Conservation (phyloP, 768 basidiomycete genomes). For the Tubosaeta sp. region DNA sequence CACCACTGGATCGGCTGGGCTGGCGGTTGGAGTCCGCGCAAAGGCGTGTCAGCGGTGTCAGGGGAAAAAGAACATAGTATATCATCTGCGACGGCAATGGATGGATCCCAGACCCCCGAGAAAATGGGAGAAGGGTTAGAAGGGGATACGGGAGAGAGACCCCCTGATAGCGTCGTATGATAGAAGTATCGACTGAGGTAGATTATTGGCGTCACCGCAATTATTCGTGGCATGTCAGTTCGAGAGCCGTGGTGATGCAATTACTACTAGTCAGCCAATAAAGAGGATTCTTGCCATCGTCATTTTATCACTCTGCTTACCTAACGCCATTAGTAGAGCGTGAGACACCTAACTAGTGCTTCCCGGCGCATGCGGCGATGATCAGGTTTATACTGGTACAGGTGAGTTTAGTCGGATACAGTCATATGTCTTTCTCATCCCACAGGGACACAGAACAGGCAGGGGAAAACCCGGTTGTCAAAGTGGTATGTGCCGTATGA, state of each 20-base stretch:
- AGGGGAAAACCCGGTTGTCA: constrained; percentile 94
- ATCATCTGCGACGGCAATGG: no score
- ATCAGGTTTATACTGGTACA: constrained; percentile 98
- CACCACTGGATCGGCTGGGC: constrained; percentile 60
- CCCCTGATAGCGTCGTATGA: background rate
- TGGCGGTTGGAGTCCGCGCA: constrained; percentile 48
- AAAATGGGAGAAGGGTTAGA: constrained; percentile 7
- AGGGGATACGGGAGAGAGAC: background rate
- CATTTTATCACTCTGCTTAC: constrained; percentile 7
- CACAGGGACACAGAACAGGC: constrained; percentile 67
- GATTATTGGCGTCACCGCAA: no score
- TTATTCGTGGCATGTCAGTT: no score
- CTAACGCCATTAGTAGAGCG: constrained; percentile 4
- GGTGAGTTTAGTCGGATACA: constrained; percentile 41
- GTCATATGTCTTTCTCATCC: background rate
- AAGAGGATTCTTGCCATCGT: no score
- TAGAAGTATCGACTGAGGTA: no score
- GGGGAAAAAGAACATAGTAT: constrained; percentile 3
- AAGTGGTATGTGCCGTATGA: constrained; percentile 99
- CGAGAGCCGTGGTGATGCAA: no score
- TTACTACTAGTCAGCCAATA: no score
- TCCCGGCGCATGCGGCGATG: constrained; percentile 46
- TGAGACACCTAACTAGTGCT: background rate
- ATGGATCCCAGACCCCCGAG: background rate
- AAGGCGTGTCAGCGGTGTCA: constrained; percentile 22